These are phyloP conservation scores for Dactylella cylindrospora DNA, from an alignment of 2,329 filamentous ascomycete genomes.

Conservation along the genomic window DNA sequence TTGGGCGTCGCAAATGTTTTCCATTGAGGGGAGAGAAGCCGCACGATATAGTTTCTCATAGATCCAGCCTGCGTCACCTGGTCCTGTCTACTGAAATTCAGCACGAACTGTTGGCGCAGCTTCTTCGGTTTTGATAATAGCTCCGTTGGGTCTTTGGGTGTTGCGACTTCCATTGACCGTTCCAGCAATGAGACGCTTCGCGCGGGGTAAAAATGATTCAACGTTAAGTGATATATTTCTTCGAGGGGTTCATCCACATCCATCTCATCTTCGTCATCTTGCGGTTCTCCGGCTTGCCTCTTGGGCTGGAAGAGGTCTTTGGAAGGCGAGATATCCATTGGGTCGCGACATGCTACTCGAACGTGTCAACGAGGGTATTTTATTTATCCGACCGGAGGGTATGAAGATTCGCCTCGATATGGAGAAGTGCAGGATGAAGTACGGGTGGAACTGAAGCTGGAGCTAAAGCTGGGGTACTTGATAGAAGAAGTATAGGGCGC, in stretches of 20 bases:
- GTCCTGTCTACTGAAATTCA: conserved; percentile 32
- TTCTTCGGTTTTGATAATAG: too few relatives aligned
- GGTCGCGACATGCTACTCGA: conserved; percentile 17
- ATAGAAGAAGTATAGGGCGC: too few relatives aligned
- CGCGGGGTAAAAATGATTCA: conserved; percentile 28
- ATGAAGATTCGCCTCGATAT: too few relatives aligned
- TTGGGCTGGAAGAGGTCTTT: conserved; percentile 24
- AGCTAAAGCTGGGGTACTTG: too few relatives aligned
- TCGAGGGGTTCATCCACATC: conserved; percentile 23
- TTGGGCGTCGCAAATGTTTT: conserved; percentile 13
- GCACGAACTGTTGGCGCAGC: conserved; percentile 8
- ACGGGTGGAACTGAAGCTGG: too few relatives aligned
- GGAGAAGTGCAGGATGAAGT: too few relatives aligned
- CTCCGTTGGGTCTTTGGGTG: neutral
- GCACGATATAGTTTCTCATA: conserved; percentile 38
- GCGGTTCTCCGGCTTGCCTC: conserved; percentile 1
- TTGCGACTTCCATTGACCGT: conserved; percentile 24
- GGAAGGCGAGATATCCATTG: conserved; percentile 29
- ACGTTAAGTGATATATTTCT: conserved; percentile 38
- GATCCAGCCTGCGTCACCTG: conserved; percentile 24
- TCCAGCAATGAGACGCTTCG: conserved; percentile 23
- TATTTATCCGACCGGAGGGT: too few relatives aligned
- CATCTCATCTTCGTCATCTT: neutral
- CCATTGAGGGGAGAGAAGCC: neutral
- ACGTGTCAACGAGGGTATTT: neutral